phyloP scores from a whole-genome alignment of 2,329 filamentous ascomycete species.

The Hypoxylon sp. region DNA sequence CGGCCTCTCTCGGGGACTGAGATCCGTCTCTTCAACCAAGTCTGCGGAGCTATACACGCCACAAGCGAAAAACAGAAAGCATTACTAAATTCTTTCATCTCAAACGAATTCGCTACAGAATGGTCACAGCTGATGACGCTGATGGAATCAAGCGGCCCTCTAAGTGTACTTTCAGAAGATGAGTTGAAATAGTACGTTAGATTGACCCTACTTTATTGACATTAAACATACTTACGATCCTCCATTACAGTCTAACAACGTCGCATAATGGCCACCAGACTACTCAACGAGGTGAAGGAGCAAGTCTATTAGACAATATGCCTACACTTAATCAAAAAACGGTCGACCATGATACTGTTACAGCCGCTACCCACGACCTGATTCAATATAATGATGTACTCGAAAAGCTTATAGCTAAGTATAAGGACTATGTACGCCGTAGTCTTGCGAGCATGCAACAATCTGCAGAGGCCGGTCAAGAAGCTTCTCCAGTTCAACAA shows the following conservation, averaged over 20 bases:
- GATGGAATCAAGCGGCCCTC: constrained; percentile 25
- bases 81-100: constrained; percentile 19
- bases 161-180: constrained; percentile 28
- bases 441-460: constrained; percentile 17
- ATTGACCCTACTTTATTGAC: too few relatives aligned
- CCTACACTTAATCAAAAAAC: constrained; percentile 11
- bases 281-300: background rate
- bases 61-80: constrained; percentile 21
- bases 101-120: constrained; percentile 19
- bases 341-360: constrained; percentile 2
- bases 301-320: constrained; percentile 8
- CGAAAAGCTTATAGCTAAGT: constrained; percentile 24
- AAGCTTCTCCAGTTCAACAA: constrained; percentile 12
- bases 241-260: constrained; percentile 10
- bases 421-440: constrained; percentile 27
- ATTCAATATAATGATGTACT: constrained; percentile 26
- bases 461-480: background rate
- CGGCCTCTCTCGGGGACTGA: constrained; percentile 18
- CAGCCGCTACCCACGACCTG: constrained; percentile 25
- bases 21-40: constrained; percentile 27
- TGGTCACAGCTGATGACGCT: constrained; percentile 19
- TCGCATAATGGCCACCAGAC: background rate
- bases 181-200: constrained; percentile 35
- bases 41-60: constrained; percentile 22
- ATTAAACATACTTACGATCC: too few relatives aligned